Evolutionary conservation across 148 eudicot genomes (phyloP).

Genomic region (Linanthus parryae): DNA sequence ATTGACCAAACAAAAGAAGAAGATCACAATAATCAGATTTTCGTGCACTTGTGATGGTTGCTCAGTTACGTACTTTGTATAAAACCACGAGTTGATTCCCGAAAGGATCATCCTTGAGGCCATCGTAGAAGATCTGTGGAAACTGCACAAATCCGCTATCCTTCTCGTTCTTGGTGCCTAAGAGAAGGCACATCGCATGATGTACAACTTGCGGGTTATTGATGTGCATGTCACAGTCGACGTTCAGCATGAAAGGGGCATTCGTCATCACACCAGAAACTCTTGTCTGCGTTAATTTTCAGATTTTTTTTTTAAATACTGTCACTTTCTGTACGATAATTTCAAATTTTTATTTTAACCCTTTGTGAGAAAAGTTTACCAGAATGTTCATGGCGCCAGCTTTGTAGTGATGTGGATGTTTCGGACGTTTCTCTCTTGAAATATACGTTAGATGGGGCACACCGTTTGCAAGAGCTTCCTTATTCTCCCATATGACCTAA

Average conservation of each 20-base stretch:
- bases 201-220: constrained; percentile 23
- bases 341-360: no score
- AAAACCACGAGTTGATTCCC: constrained; percentile 24
- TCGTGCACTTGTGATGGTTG: no score
- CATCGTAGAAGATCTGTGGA: constrained; percentile 28
- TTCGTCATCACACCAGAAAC: constrained; percentile 41
- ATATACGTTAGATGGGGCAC: constrained; percentile 27
- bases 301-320: no score
- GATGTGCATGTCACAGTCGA: constrained; percentile 35
- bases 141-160: constrained; percentile 26
- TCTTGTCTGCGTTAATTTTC: not conserved
- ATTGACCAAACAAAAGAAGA: no score
- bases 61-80: constrained; percentile 11
- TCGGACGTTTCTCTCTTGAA: constrained; percentile 28
- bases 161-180: constrained; percentile 15
- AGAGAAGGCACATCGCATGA: constrained; percentile 24
- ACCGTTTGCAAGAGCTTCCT: not conserved
- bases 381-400: constrained; percentile 38
- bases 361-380: no score
- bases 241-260: constrained; percentile 32
- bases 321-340: no score
- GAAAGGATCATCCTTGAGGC: constrained; percentile 28
- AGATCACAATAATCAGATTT: no score
- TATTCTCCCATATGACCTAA: constrained; percentile 26
- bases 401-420: constrained; percentile 25